phyloP scores from a whole-genome alignment of 2,329 filamentous ascomycete genomes.

The Ceratocystis diversiconidia region DNA sequence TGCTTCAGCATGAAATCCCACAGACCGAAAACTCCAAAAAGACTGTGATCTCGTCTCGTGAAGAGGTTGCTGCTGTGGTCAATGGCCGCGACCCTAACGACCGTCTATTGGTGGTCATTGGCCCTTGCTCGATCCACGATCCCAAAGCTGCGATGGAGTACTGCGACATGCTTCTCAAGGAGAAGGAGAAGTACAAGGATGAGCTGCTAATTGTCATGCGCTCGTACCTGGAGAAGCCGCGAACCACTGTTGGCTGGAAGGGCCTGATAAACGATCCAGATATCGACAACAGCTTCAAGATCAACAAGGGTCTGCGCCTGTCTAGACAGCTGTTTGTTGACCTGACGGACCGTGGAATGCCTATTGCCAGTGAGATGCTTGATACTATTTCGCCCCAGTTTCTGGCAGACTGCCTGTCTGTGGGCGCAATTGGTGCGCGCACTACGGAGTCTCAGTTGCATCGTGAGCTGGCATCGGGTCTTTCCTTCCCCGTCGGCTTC shows the following conservation, averaged over 20 bases:
- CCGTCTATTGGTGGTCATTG: constrained; percentile 60
- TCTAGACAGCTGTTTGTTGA: constrained; percentile 87
- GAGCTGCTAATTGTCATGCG: constrained; percentile 95
- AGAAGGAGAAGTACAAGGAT: constrained; percentile 77
- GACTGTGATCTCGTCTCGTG: constrained; percentile 58
- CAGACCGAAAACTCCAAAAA: constrained; percentile 46
- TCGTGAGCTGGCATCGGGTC: constrained; percentile 80
- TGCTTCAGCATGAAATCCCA: constrained; percentile 77
- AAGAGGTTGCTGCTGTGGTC: constrained; percentile 58
- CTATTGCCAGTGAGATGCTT: constrained; percentile 91
- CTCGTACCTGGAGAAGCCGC: constrained; percentile 94
- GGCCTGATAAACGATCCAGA: constrained; percentile 97
- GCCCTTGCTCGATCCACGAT: constrained; percentile 95
- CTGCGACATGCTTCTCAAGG: constrained; percentile 65
- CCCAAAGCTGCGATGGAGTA: constrained; percentile 82
- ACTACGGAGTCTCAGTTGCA: constrained; percentile 95
- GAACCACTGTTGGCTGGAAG: constrained; percentile 98
- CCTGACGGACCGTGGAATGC: constrained; percentile 83
- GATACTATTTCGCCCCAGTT: constrained; percentile 98
- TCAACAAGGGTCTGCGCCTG: constrained; percentile 87
- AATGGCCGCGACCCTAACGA: constrained; percentile 53
- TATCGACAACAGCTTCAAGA: constrained; percentile 96
- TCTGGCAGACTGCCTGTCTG: constrained; percentile 77
- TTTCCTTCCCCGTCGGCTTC: constrained; percentile 97
- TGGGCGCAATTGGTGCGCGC: constrained; percentile 87